These are phyloP conservation scores for Yamadazyma akitaensis DNA, from an alignment of 805 yeast genomes.

Conservation along the genomic window DNA sequence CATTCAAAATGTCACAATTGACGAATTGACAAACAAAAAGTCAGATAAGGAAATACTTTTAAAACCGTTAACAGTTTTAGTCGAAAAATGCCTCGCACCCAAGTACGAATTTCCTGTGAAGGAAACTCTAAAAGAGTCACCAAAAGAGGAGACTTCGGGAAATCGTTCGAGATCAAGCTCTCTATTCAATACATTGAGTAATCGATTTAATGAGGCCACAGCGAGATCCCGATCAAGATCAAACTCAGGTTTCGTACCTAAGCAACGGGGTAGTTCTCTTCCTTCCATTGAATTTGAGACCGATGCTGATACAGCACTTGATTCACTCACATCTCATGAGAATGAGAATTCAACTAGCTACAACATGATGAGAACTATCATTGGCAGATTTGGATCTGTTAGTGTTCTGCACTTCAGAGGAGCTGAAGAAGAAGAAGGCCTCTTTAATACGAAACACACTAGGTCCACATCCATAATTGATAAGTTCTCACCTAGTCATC, in stretches of 20 bases:
- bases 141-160: neutral
- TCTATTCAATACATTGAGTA: conserved; percentile 33
- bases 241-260: conserved; percentile 16
- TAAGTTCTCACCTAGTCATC: conserved; percentile 32
- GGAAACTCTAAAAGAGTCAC: neutral
- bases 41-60: conserved; percentile 16
- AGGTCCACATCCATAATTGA: conserved; percentile 27
- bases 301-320: conserved; percentile 1
- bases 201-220: conserved; percentile 29
- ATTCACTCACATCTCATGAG: conserved; percentile 13
- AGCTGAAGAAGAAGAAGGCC: conserved; percentile 13
- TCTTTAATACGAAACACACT: conserved; percentile 10
- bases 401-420: conserved; percentile 23
- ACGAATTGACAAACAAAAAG: conserved; percentile 20
- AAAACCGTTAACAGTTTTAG: conserved; percentile 25
- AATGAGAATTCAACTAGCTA: conserved; percentile 22
- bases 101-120: conserved; percentile 25
- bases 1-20: conserved; percentile 33
- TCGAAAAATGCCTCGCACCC: conserved; percentile 27
- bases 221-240: conserved; percentile 29
- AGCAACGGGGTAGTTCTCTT: conserved; percentile 25
- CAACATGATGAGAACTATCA: conserved; percentile 31
- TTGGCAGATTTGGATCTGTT: conserved; percentile 33
- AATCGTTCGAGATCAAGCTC: conserved; percentile 38
- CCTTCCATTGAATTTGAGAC: conserved; percentile 20